Evolutionary conservation across 2,329 filamentous ascomycete species (phyloP).

Genomic region (Phoma sp.): DNA sequence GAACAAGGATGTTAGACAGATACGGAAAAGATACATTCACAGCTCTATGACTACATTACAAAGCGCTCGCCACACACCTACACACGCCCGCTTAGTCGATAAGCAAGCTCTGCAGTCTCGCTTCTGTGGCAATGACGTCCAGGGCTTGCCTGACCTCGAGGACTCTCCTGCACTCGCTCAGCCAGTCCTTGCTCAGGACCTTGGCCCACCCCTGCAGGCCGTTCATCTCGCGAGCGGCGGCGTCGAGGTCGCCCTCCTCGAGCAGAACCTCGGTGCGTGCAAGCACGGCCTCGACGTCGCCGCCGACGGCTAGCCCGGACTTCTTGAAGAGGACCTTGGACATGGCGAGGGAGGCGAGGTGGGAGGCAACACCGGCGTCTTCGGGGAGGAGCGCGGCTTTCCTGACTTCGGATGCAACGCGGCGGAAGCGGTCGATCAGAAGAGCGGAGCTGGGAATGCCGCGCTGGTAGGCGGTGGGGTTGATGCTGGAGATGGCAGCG

Average conservation of each 20-base stretch:
- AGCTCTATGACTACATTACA: conserved; percentile 20
- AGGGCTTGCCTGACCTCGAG: conserved; percentile 95
- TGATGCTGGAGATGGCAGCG: conserved; percentile 95
- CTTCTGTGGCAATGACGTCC: conserved; percentile 92
- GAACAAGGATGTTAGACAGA: neutral
- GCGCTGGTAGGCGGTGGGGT: conserved; percentile 89
- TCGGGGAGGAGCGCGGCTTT: conserved; percentile 93
- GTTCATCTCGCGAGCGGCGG: conserved; percentile 94
- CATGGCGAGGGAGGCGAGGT: conserved; percentile 86
- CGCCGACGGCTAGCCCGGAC: conserved; percentile 73
- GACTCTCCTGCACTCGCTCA: conserved; percentile 87
- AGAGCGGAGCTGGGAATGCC: conserved; percentile 84
- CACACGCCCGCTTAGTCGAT: conserved; percentile 64
- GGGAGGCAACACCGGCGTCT: conserved; percentile 91
- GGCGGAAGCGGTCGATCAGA: conserved; percentile 93
- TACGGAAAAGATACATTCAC: conserved; percentile 9
- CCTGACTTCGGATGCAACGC: conserved; percentile 88
- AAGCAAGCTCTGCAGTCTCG: conserved; percentile 83
- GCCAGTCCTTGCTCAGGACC: conserved; percentile 92
- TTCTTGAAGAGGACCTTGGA: conserved; percentile 98
- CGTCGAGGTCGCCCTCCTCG: conserved; percentile 92
- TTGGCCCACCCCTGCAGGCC: conserved; percentile 91
- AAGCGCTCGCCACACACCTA: neutral
- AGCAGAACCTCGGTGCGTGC: conserved; percentile 87
- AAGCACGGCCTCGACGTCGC: conserved; percentile 93